A percentile compares a stretch with the other conserved stretches of the same genome.
Evolutionary conservation across 441 rosid genomes (phyloP).

Genomic region (Pelargonium fulgidum): DNA sequence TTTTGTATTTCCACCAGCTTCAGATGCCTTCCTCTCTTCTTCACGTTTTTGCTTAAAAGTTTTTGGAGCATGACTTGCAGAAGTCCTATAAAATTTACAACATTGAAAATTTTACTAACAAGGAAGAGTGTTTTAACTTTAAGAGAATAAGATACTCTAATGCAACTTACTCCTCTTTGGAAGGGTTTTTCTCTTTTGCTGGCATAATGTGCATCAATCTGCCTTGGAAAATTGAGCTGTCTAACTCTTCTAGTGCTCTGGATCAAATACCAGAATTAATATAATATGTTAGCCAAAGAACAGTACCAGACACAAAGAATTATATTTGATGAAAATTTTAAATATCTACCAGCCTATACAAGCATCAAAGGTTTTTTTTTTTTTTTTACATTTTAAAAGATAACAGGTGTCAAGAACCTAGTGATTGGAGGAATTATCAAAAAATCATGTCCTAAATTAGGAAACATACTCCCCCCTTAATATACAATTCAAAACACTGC

Average conservation of each 20-base stretch:
- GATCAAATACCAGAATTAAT: conserved; percentile 24
- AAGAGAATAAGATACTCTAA: conserved; percentile 10
- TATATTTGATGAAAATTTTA: not conserved
- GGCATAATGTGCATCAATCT: conserved; percentile 81
- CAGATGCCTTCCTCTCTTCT: conserved; percentile 81
- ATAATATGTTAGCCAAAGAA: conserved; percentile 7
- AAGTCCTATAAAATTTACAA: conserved; percentile 26
- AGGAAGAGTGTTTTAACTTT: not conserved
- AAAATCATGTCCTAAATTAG: not conserved
- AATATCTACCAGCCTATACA: conserved; percentile 2
- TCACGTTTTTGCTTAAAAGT: conserved; percentile 69
- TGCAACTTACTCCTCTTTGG: conserved; percentile 52
- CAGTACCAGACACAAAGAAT: not conserved
- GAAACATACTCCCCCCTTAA: not conserved
- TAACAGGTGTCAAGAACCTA: not conserved
- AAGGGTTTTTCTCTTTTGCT: conserved; percentile 42
- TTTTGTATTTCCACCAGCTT: conserved; percentile 77
- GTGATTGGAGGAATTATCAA: not conserved
- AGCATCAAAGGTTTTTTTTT: not conserved
- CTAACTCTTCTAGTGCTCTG: conserved; percentile 74
- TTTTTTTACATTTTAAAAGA: not conserved
- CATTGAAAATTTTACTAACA: conserved; percentile 16
- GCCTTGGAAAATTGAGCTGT: conserved; percentile 78
- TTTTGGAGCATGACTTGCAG: conserved; percentile 39
- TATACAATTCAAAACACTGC: conserved; percentile 2